Percentiles rank a stretch among this genome's conserved stretches.
phyloP scores from a whole-genome alignment of 345 rosid species.

The Eucalyptus polybractea region DNA sequence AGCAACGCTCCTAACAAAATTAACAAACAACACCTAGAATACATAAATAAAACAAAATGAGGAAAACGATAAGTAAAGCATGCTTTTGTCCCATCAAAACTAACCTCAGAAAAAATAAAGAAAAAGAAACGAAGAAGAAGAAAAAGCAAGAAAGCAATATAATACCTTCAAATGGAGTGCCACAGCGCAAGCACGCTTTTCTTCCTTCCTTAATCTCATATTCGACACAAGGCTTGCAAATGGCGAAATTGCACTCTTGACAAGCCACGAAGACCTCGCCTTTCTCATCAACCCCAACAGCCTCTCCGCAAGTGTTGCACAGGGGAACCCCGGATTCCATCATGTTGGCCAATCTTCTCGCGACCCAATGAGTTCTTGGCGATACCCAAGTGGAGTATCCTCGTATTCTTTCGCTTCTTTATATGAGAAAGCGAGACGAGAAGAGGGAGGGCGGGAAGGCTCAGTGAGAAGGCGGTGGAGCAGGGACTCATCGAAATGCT shows the following conservation, averaged over 20 bases:
- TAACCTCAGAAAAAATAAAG: not conserved
- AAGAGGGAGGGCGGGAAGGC: not conserved
- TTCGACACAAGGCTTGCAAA: conserved; percentile 82
- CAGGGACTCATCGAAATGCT: not conserved
- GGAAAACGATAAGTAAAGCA: not conserved
- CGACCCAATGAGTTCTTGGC: not conserved
- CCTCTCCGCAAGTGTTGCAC: conserved; percentile 85
- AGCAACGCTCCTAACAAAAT: not conserved
- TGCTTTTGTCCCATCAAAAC: not conserved
- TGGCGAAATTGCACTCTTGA: conserved; percentile 77
- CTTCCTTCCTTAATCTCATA: conserved; percentile 80
- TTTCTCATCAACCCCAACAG: conserved; percentile 43
- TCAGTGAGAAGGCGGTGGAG: not conserved
- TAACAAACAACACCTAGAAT: not conserved
- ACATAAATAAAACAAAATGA: not conserved
- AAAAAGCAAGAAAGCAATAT: not conserved
- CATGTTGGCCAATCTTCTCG: conserved; percentile 17
- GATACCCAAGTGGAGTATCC: not conserved
- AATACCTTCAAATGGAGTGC: conserved; percentile 60
- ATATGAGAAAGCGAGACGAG: not conserved
- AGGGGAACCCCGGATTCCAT: conserved; percentile 67
- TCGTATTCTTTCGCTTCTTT: not conserved
- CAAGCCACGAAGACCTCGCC: conserved; percentile 76
- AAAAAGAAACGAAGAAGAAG: not conserved
- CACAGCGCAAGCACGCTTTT: conserved; percentile 72